Base-by-base conservation (phyloP, 2,329 filamentous ascomycete genomes). In the Trichoderma gracile region DNA sequence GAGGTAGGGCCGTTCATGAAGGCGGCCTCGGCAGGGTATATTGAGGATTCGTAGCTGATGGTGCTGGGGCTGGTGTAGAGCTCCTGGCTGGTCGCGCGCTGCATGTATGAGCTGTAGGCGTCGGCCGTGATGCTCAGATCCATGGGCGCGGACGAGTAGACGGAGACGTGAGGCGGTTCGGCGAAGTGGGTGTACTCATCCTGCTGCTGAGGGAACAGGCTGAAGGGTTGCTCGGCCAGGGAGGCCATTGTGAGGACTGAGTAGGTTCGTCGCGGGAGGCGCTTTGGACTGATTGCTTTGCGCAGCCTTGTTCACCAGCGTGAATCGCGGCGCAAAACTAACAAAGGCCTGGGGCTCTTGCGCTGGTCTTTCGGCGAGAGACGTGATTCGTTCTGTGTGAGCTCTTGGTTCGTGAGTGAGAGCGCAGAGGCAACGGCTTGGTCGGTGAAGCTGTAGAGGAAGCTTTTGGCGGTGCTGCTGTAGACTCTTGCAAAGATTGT, bases 51-150 rank as follows among this genome's bases (percentile, higher is more conserved):
- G 71, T 81, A 84, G 40, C 75, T 76, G 65, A 83, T 78, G 54
- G 65, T 56, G 56, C 53, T 55, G 12, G 62, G 60, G 23, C 61
- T 64, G 71, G 49, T 67, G 56, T 71, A 76, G 8, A 72, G 74
- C 17, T 78, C 77, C 33, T 66, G 65, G 64, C 64, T 66, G 45
- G 33, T 40, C 45, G 70, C 72, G 65, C 76, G 71, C 53, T 76
- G 78, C 23, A 77, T 73, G 66, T 79, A 80, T 43, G 73, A 72
- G 67, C 72, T 73, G 54, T 79, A 82, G 65, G 78, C 76, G 58
- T 83, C 80, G 66, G 81, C 79, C 25, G 80, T 75, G 67, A 82
- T 78, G 70, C 75, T 76, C 72, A 85, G 75, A 63, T 83, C 80
- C 73, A 85, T 79, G 50, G 77, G 72, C 6, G 78, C 75, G 15